These are phyloP conservation scores for Tolypocladium pustulatum DNA, from an alignment of 2,329 filamentous ascomycete genomes.

Conservation along the genomic window DNA sequence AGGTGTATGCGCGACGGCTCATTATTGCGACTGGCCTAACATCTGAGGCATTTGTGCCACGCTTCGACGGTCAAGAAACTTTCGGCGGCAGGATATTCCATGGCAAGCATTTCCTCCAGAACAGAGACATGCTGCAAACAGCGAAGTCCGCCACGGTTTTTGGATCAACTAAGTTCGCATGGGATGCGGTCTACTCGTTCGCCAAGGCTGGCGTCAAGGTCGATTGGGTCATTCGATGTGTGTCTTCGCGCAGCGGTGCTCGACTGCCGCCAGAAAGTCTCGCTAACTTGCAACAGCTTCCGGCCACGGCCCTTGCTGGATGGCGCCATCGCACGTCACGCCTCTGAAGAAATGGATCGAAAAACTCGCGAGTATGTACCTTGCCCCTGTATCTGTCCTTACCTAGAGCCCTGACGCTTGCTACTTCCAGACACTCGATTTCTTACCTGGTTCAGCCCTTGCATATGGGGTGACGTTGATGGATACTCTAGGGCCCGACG, in stretches of 20 bases:
- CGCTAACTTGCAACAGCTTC: slow-evolving; percentile 15
- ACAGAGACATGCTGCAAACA: slow-evolving; percentile 27
- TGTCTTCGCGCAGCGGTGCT: not conserved
- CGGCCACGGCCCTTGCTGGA: slow-evolving; percentile 49
- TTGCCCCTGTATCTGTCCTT: slow-evolving; percentile 21
- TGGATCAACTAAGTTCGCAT: slow-evolving; percentile 54
- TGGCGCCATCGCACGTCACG: slow-evolving; percentile 52
- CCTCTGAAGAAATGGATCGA: slow-evolving; percentile 59
- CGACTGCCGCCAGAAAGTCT: not conserved
- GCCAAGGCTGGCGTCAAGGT: slow-evolving; percentile 44
- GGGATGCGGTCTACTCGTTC: slow-evolving; percentile 54
- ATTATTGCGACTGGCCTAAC: slow-evolving; percentile 47
- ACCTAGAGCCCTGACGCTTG: slow-evolving; percentile 18
- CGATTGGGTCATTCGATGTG: slow-evolving; percentile 48
- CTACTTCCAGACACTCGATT: slow-evolving; percentile 43
- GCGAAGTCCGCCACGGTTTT: slow-evolving; percentile 42
- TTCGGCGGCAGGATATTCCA: slow-evolving; percentile 41
- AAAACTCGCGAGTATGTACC: slow-evolving; percentile 44
- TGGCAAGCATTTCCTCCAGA: slow-evolving; percentile 30
- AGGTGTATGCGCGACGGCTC: slow-evolving; percentile 33
- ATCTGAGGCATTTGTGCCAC: slow-evolving; percentile 34
- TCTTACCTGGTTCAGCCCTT: slow-evolving; percentile 65
- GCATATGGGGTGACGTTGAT: slow-evolving; percentile 57
- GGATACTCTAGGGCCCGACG: slow-evolving; percentile 43
- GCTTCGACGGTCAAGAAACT: slow-evolving; percentile 31